Evolutionary conservation across 768 basidiomycete genomes (phyloP), one percentile per base, ranked within the genome.

Genomic region (Dioszegia aurantiaca): DNA sequence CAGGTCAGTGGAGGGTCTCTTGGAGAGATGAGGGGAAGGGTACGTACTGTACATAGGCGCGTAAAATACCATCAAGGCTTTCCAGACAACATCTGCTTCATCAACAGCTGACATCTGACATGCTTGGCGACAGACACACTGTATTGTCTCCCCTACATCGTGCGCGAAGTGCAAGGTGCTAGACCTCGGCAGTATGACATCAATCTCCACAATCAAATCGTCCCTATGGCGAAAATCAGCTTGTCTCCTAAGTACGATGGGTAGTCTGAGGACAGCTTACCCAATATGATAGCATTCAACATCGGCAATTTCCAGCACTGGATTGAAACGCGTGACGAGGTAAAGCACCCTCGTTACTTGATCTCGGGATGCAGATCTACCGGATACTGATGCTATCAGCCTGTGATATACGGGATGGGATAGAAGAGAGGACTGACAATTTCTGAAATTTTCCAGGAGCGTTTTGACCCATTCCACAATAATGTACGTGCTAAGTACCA

Each of bases 251-350:
- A n/a, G n/a, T n/a, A n/a, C n/a, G n/a, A n/a, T n/a, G n/a, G n/a
- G n/a, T n/a, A n/a, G n/a, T n/a, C n/a, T n/a, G n/a, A n/a, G n/a
- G n/a, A n/a, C 16, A 56, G 37, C 56, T 65, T 60, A 59, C 78
- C 79, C 79, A 11, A 76, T 72, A 57, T 78, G 72, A 65, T 78
- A 80, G 54, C 78, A 70, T 23, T 74, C 73, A 3, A 78, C 67
- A 61, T 76, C 75, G 2, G 70, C 68, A 19, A 74, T 76, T 39
- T 69, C 71, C 19, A 77, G 60, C 4, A 79, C 72, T 2, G 78
- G 75, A 40, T 72, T 73, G 70, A 80, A 80, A 5, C 79, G 62
- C 3, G 76, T 74, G 37, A 77, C 74, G 21, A 80, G 70, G 47
- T 80, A 80, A 1, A 79, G 64, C 28, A 79, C 68, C 30, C 72